Evolutionary conservation across 345 rosid species (phyloP), one percentile per base, ranked within the genome.

Genomic region (Arabidopsis suecica): DNA sequence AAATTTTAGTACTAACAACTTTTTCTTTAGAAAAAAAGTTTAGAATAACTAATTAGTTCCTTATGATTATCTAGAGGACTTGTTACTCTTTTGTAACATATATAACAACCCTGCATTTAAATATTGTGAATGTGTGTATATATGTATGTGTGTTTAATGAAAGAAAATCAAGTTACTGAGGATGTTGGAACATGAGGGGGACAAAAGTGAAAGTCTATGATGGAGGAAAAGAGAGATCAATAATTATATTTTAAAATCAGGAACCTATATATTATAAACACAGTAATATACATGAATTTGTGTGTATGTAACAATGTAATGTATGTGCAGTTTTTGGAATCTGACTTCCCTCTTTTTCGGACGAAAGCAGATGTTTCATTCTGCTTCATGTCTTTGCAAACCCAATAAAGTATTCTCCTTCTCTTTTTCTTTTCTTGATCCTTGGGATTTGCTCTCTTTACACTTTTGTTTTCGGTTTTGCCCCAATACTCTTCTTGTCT

Each of bases 201-300:
- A 58, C 77, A 65, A 71, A 78, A 78, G 81, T 51, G 68, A 71
- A 78, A 71, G 81, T 23, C 41, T 71, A 40, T 65, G 72, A 77
- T 57, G 61, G 58, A 64, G 42, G 5, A 70, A 63, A 69, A 69
- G 48, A 44, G 65, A 69, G 54, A 62, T 50, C 6, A 33, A 16
- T 10, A 42, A 9, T n/a, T 22, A 55, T 40, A 61, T 59, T 42
- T 3, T 0, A 20, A 9, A 45, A 68, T 38, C 10, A 73, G 1
- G 48, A 65, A 48, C 28, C 48, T 49, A 33, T 14, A 50, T 5
- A 50, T 57, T 41, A 50, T 11, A 45, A 20, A 50, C 22, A 47
- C 50, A 47, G 50, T 22, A 9, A 11, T 30, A 47, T 47, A 57
- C 65, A 58, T 66, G 66, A 65, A 65, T 65, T 25, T 42, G 63